These are phyloP conservation scores for Syzygium oleosum DNA, from an alignment of 345 rosid genomes.

Conservation along the genomic window DNA sequence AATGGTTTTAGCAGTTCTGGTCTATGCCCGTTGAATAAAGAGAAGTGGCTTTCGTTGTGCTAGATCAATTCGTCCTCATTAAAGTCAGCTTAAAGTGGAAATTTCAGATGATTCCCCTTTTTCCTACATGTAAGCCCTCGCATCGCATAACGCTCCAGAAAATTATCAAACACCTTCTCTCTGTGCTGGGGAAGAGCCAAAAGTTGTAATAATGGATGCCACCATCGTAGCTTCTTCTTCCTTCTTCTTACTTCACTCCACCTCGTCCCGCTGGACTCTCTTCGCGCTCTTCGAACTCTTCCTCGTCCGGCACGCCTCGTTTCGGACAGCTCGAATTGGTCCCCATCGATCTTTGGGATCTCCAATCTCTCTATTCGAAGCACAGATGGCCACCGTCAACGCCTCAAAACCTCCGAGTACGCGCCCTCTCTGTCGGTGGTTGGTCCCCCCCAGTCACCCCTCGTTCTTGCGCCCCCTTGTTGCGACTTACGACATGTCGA, in stretches of 20 bases:
- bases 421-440: slow-evolving; percentile 4
- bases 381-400: not conserved
- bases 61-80: not conserved
- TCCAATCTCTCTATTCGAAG: not conserved
- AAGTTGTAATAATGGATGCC: not conserved
- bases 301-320: not conserved
- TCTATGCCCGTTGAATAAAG: not conserved
- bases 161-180: too few species aligned
- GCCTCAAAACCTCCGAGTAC: not conserved
- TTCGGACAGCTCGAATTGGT: not conserved
- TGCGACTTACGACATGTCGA: not conserved
- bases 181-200: too few species aligned
- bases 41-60: not conserved
- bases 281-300: not conserved
- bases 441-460: not conserved
- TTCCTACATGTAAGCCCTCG: too few species aligned
- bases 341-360: not conserved
- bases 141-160: too few species aligned
- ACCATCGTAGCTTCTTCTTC: not conserved
- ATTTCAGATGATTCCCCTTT: not conserved
- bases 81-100: not conserved
- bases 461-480: not conserved
- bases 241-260: not conserved
- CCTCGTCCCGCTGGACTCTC: not conserved
- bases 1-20: not conserved